phyloP scores from a whole-genome alignment of 2,329 filamentous ascomycete genomes.

The Aspergillus vadensis region DNA sequence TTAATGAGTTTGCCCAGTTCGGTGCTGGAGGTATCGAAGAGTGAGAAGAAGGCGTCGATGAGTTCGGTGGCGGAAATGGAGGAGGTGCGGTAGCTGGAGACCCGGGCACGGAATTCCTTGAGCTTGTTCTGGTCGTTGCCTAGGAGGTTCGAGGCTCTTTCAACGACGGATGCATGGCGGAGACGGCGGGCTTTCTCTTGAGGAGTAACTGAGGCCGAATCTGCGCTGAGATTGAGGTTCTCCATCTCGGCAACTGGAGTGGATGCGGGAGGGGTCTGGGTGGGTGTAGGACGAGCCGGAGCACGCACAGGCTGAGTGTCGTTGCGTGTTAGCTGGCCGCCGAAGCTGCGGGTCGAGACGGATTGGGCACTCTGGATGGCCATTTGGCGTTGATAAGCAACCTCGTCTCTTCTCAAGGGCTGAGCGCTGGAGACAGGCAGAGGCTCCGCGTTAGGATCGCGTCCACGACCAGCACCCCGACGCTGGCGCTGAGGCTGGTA shows the following conservation, averaged over 20 bases:
- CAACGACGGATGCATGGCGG: conserved; percentile 80
- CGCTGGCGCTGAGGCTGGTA: conserved; percentile 66
- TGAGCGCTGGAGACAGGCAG: conserved; percentile 76
- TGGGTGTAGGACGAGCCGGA: conserved; percentile 38
- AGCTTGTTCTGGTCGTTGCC: conserved; percentile 76
- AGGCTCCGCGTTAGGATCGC: conserved; percentile 84
- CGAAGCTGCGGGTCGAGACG: conserved; percentile 76
- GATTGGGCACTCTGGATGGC: conserved; percentile 88
- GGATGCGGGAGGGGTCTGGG: conserved; percentile 26
- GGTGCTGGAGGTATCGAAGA: conserved; percentile 79
- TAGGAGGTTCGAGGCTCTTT: conserved; percentile 79
- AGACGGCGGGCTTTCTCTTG: conserved; percentile 79
- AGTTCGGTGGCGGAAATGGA: conserved; percentile 72
- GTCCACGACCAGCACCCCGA: conserved; percentile 66
- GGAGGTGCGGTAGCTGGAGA: conserved; percentile 75
- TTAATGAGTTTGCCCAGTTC: conserved; percentile 87
- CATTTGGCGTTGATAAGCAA: conserved; percentile 89
- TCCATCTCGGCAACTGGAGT: conserved; percentile 49
- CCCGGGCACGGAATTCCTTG: conserved; percentile 71
- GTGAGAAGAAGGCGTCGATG: conserved; percentile 81
- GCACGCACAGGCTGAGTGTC: conserved; percentile 51
- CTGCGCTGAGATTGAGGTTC: conserved; percentile 51
- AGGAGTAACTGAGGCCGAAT: conserved; percentile 57
- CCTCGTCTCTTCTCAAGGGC: conserved; percentile 78
- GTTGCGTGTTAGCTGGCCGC: conserved; percentile 71